Percentiles rank a stretch among this genome's conserved stretches.
Conservation (phyloP, 2,329 filamentous ascomycete genomes). For the Myriosclerotinia scirpicola region DNA sequence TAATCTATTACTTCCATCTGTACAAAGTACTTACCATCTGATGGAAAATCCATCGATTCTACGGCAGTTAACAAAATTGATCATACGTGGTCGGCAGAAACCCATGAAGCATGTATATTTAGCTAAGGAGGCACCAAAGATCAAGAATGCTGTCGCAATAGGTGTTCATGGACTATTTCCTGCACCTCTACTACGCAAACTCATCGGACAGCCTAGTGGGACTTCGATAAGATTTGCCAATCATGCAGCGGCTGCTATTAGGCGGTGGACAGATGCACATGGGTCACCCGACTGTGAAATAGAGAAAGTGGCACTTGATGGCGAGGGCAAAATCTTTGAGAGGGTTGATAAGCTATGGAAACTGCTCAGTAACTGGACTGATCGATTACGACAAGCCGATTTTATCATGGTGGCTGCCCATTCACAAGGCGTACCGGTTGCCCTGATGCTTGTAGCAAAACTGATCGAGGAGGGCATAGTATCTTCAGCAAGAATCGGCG, state of each 20-base stretch:
- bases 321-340: conserved; percentile 88
- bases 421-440: conserved; percentile 92
- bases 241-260: conserved; percentile 79
- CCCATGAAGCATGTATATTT: conserved; percentile 71
- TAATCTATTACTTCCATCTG: conserved; percentile 70
- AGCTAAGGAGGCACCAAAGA: conserved; percentile 64
- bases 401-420: conserved; percentile 91
- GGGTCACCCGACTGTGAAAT: conserved; percentile 77
- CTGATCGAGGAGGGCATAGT: conserved; percentile 88
- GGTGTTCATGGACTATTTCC: conserved; percentile 95
- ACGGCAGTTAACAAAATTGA: conserved; percentile 61
- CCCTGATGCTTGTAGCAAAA: conserved; percentile 88
- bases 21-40: conserved; percentile 65
- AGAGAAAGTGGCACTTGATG: conserved; percentile 91
- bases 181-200: conserved; percentile 78
- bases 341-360: conserved; percentile 93
- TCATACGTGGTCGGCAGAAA: conserved; percentile 56
- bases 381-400: conserved; percentile 83
- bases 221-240: conserved; percentile 93
- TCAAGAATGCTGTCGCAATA: conserved; percentile 87
- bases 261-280: conserved; percentile 74
- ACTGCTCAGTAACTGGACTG: conserved; percentile 89
- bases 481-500: conserved; percentile 71
- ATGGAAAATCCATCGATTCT: conserved; percentile 68
- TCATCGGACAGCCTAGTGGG: conserved; percentile 92